These are phyloP conservation scores for Mycena vitilis DNA, from an alignment of 768 basidiomycete species.

Conservation along the genomic window DNA sequence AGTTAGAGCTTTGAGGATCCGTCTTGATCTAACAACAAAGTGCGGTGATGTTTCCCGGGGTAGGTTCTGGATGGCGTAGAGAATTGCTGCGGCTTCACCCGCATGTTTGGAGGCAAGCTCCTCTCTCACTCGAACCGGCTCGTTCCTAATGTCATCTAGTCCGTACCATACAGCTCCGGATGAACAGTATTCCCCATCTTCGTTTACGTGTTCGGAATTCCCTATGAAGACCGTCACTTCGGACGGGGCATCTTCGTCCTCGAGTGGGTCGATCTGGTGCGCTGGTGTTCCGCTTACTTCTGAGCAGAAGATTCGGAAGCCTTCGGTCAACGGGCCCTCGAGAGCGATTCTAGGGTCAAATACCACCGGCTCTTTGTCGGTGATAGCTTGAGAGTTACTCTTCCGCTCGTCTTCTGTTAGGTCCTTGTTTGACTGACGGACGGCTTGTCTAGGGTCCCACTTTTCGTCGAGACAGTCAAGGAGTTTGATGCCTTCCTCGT, in stretches of 20 bases:
- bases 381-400: background rate
- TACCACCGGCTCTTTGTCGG: background rate
- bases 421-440: background rate
- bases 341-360: constrained; percentile 4
- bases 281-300: background rate
- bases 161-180: background rate
- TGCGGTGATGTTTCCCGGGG: background rate
- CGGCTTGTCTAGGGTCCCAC: background rate
- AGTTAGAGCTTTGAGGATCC: background rate
- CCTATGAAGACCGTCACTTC: constrained; percentile 2
- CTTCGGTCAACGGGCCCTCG: background rate
- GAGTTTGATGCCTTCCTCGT: constrained; percentile 4
- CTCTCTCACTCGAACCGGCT: background rate
- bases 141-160: background rate
- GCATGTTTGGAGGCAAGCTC: background rate
- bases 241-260: background rate
- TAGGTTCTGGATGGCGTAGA: background rate
- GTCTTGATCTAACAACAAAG: background rate
- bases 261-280: background rate
- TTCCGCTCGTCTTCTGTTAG: background rate
- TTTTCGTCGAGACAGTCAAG: constrained; percentile 3
- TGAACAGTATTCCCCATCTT: background rate
- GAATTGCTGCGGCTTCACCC: background rate
- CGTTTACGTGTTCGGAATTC: background rate
- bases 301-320: background rate